Base-by-base conservation (phyloP, 768 basidiomycete genomes). In the Exsudoporus frostii region DNA sequence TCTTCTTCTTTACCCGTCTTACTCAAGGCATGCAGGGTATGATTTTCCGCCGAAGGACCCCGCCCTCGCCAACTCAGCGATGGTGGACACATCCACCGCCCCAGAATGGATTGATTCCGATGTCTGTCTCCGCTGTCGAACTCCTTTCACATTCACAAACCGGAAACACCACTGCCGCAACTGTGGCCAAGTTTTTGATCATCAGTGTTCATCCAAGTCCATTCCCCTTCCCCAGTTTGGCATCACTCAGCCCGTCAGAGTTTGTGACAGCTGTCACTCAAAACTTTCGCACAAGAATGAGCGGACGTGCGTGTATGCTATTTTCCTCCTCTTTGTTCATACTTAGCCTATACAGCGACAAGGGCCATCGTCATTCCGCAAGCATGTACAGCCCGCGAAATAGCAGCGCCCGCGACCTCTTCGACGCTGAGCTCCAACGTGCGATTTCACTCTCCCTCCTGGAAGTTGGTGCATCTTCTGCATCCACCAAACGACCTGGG, bases 61-160 rank as follows among this genome's bases (percentile, higher is more conserved):
- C 32, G 76, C 82, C 3, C 66, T 81, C 14, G 81, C 86, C 10
- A 87, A 81, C 48, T 83, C 90, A 20, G 90, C 86, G 13, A 92
- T 94, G 89, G 88, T 92, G 5, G 90, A 93, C 65, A 93, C 93
- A 0, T 81, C 88, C 62, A 91, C 87, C 0, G 90, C 97, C 0
- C 97, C 97, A 2, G 91, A 96, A 66, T 99, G 97, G 97, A 88
- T 92, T 40, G 96, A 98, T 67, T 93, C 93, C 0, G 92, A 97
- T 42, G 83, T 94, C 15, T 99, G 97, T 68, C 82, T 96, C 53
- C 84, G 93, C 19, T 99, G 97, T 70, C 83, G 97, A 17, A 86
- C 89, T 0, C 69, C 91, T 0, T 99, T 99, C 71, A 83, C 86
- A 0, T 94, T 98, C 67, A 97, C 94, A 29, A 98, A 98, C 67